Base-by-base conservation (phyloP, 2,329 filamentous ascomycete species). In the Xylaria sp. region DNA sequence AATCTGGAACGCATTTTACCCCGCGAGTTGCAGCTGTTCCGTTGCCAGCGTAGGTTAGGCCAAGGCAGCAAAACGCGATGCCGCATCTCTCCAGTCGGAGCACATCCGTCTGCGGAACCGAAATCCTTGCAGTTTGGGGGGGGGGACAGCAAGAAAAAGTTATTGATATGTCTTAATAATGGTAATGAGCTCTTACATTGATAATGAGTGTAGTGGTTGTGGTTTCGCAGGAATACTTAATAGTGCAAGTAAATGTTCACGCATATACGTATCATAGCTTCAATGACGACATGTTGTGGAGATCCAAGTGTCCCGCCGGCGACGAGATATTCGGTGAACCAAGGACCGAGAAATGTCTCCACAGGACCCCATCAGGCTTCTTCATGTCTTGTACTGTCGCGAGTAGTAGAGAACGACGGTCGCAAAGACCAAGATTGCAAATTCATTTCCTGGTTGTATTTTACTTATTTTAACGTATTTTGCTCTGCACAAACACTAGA, bases 21-120 rank as follows among this genome's bases (percentile, higher is more conserved):
- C 65, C 60, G 65, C 65, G 65, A 56, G 15, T 27, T 63, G 17
- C 42, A 55, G 39, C 25, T 54, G 42, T 49, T 47, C 64, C 59
- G 53, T 36, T 54, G 29, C 53, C 39, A 58, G 45, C 58, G 63
- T 58, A 57, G 45, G 54, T 58, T 58, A 66, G 36, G 31, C 27
- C n/a, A 22, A n/a, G 13, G 29, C n/a, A 29, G 31, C 7, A 39
- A 15, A 55, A 54, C n/a, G 38, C 50, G 50, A 45, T 5, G 7
- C 58, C 36, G 11, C 47, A 31, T 44, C 47, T 11, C n/a, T 51
- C 47, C 58, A 15, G 36, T 31, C 44, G 56, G 56, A 39, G 29
- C 29, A 11, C 29, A 15, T 33, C 45, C 57, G 33, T 13, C 25
- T 39, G 17, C 33, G n/a, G 33, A 9, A 42, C 15, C n/a, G n/a